Evolutionary conservation across 177 flowering plant genomes (phyloP).

Genomic region (Vitis hybrid): DNA sequence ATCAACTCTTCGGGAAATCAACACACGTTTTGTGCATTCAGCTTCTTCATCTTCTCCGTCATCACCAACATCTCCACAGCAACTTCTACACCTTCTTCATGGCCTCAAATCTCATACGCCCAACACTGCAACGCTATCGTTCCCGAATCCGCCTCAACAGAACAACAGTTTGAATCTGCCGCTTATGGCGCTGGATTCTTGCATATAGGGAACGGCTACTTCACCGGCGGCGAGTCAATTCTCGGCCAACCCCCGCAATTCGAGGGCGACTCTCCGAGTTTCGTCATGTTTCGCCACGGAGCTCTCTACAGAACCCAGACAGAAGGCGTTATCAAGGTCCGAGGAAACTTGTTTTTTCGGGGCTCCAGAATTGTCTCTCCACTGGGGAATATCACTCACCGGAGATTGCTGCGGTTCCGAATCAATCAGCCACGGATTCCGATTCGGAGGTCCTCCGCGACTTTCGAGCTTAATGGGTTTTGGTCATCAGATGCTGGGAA

Average conservation of each 20-base stretch:
- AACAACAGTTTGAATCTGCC: background rate
- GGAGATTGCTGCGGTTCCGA: constrained; percentile 1
- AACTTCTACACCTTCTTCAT: background rate
- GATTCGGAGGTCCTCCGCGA: constrained; percentile 3
- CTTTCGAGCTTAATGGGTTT: constrained; percentile 49
- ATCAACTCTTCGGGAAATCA: background rate
- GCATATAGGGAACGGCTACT: constrained; percentile 22
- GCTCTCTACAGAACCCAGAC: constrained; percentile 10
- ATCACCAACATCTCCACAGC: background rate
- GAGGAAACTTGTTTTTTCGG: constrained; percentile 20
- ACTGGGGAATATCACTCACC: background rate
- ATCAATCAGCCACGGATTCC: constrained; percentile 20
- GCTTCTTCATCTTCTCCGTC: constrained; percentile 7
- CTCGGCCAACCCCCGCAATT: background rate
- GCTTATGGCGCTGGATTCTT: background rate
- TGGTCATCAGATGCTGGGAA: constrained; percentile 55
- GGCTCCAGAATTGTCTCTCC: background rate
- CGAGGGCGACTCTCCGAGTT: constrained; percentile 2
- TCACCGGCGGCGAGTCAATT: constrained; percentile 30
- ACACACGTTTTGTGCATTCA: too few relatives aligned
- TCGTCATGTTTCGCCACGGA: constrained; percentile 14
- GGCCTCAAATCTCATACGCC: constrained; percentile 23
- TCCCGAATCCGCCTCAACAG: constrained; percentile 21
- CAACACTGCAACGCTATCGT: constrained; percentile 42
- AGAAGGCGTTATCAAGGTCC: constrained; percentile 21